These are phyloP conservation scores for Starmerella powellii DNA, from an alignment of 805 yeast species.

Conservation along the genomic window DNA sequence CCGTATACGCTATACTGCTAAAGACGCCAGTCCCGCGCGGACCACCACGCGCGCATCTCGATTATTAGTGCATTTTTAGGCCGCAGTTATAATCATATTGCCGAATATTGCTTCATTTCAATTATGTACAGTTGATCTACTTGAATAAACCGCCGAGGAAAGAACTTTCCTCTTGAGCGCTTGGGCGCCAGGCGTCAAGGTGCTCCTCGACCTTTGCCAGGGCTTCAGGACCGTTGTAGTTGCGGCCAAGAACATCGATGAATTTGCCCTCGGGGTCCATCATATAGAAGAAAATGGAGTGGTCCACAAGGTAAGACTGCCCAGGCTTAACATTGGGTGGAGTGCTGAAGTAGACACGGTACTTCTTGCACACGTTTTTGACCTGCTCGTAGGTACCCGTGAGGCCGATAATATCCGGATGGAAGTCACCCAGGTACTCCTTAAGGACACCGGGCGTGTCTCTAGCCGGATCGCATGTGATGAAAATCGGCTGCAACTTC, in stretches of 20 bases:
- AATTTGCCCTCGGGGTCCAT: slow-evolving; percentile 98
- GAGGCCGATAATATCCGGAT: slow-evolving; percentile 75
- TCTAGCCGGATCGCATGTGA: slow-evolving; percentile 95
- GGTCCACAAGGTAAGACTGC: slow-evolving; percentile 92
- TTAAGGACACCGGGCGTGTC: slow-evolving; percentile 78
- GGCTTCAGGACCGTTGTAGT: slow-evolving; percentile 68
- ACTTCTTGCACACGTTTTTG: slow-evolving; percentile 74
- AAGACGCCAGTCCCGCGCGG: too few relatives aligned
- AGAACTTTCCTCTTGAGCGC: slow-evolving; percentile 14
- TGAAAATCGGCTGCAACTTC: slow-evolving; percentile 67
- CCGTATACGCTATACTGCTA: too few relatives aligned
- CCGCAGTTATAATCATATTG: too few relatives aligned
- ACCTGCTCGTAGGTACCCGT: slow-evolving; percentile 84
- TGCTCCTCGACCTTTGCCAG: slow-evolving; percentile 64
- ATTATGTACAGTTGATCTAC: slow-evolving; percentile 1
- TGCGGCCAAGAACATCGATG: slow-evolving; percentile 88
- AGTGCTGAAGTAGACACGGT: slow-evolving; percentile 93
- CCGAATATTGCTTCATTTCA: too few relatives aligned
- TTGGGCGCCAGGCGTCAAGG: slow-evolving; percentile 61
- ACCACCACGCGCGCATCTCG: too few relatives aligned
- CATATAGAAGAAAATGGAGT: slow-evolving; percentile 88
- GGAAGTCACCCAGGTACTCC: slow-evolving; percentile 78
- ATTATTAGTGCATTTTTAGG: too few relatives aligned
- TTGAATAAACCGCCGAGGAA: slow-evolving; percentile 17
- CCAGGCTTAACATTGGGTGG: slow-evolving; percentile 91